phyloP scores from a whole-genome alignment of 805 yeast genomes.

The Schwanniomyces vanrijiae region DNA sequence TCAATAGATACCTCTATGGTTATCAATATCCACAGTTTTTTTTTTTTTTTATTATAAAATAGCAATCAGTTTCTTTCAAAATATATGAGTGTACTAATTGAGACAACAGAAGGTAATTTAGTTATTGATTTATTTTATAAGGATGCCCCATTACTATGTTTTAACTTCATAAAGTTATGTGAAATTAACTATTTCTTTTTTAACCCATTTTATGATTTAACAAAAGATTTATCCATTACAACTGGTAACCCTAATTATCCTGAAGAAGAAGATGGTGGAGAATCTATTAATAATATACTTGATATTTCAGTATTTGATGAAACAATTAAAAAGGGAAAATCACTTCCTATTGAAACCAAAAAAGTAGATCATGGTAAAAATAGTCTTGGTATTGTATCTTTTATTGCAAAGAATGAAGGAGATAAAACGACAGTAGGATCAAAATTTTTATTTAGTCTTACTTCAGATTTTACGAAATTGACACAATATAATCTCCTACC shows the following conservation, averaged over 20 bases:
- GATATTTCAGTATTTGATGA: slow-evolving; percentile 4
- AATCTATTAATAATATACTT: slow-evolving; percentile 7
- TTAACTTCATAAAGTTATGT: slow-evolving; percentile 56
- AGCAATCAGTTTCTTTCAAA: not conserved
- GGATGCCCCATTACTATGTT: slow-evolving; percentile 36
- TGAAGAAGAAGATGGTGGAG: slow-evolving; percentile 9
- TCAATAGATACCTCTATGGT: slow-evolving; percentile 3
- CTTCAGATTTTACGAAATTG: not conserved
- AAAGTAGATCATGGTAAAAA: not conserved
- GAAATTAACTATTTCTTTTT: slow-evolving; percentile 51
- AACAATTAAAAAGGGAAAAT: not conserved
- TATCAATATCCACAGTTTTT: not conserved
- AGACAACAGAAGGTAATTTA: slow-evolving; percentile 42
- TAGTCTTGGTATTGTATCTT: slow-evolving; percentile 14
- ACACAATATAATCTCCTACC: slow-evolving; percentile 12
- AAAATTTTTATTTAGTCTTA: slow-evolving; percentile 12
- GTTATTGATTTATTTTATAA: slow-evolving; percentile 48
- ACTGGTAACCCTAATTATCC: slow-evolving; percentile 54
- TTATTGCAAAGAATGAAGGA: slow-evolving; percentile 2
- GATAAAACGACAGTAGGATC: slow-evolving; percentile 8
- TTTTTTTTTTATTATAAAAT: not conserved
- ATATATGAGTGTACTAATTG: slow-evolving; percentile 40
- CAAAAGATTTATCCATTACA: slow-evolving; percentile 37
- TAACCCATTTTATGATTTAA: slow-evolving; percentile 48
- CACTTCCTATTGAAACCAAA: not conserved